Evolutionary conservation across 1,284 basidiomycete species (phyloP).

Genomic region (Puccinia brachypodii): DNA sequence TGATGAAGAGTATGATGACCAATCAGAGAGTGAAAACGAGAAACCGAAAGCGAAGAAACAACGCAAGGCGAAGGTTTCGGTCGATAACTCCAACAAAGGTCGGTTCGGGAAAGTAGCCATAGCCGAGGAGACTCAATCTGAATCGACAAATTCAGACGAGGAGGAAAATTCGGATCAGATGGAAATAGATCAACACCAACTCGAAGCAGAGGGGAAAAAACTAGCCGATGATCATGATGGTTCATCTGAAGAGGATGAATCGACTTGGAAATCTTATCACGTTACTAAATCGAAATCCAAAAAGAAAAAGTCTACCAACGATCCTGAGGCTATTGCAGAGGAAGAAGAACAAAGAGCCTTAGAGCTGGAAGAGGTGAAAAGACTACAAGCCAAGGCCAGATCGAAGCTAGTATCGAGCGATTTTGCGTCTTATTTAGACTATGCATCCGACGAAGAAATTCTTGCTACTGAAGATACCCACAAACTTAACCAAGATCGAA

Average conservation of each 20-base stretch:
- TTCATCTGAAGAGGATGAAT: constrained; percentile 54
- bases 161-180: not conserved
- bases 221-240: constrained; percentile 10
- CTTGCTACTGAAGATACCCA: not conserved
- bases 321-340: constrained; percentile 50
- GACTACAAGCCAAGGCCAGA: constrained; percentile 34
- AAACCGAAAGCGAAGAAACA: constrained; percentile 20
- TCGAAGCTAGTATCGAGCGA: constrained; percentile 25
- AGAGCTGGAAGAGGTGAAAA: constrained; percentile 48
- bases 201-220: not conserved
- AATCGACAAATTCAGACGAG: constrained; percentile 53
- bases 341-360: constrained; percentile 45
- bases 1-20: constrained; percentile 17
- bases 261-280: constrained; percentile 50
- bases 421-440: constrained; percentile 39
- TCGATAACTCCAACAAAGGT: constrained; percentile 41
- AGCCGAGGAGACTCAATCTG: constrained; percentile 51
- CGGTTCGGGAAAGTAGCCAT: constrained; percentile 27
- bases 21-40: not conserved
- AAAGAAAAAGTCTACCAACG: constrained; percentile 53
- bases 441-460: constrained; percentile 43
- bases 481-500: constrained; percentile 16
- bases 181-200: constrained; percentile 13
- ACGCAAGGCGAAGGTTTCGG: constrained; percentile 21
- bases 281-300: constrained; percentile 36